phyloP scores from a whole-genome alignment of 108 stramenopile species.

The Bacterosira constricta region DNA sequence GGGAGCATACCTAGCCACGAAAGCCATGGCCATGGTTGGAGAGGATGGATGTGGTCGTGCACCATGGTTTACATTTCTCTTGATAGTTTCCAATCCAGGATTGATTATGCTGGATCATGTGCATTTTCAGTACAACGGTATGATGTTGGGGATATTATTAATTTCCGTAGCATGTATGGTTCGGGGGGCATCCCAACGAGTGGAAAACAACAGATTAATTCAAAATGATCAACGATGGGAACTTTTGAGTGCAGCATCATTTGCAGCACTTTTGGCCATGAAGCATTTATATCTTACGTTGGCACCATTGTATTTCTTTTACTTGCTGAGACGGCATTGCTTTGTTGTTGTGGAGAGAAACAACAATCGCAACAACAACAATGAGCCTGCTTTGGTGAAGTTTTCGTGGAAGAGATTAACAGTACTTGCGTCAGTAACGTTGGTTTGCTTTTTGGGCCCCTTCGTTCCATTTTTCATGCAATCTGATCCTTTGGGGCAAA shows the following conservation, averaged over 20 bases:
- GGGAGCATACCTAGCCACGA: conserved; percentile 58
- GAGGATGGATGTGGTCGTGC: background rate
- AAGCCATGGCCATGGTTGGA: conserved; percentile 15
- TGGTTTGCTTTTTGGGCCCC: conserved; percentile 61
- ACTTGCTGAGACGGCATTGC: conserved; percentile 81
- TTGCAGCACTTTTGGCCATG: conserved; percentile 77
- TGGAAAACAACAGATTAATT: no score
- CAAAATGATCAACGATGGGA: conserved; percentile 29
- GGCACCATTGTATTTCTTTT: conserved; percentile 88
- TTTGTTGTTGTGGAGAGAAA: conserved; percentile 18
- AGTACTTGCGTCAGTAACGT: conserved; percentile 58
- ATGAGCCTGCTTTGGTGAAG: background rate
- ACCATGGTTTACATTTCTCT: conserved; percentile 44
- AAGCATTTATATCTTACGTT: conserved; percentile 94
- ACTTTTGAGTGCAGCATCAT: conserved; percentile 67
- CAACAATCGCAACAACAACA: background rate
- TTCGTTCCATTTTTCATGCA: conserved; percentile 69
- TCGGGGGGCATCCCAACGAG: conserved; percentile 24
- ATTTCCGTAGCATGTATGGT: conserved; percentile 70
- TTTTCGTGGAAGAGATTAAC: conserved; percentile 59
- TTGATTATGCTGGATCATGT: conserved; percentile 94
- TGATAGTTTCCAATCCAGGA: conserved; percentile 73
- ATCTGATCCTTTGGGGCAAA: conserved; percentile 28
- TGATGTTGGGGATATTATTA: conserved; percentile 88
- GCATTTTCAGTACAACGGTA: conserved; percentile 97